Percentiles rank a stretch among this genome's conserved stretches.
Evolutionary conservation across 345 rosid species (phyloP).

Genomic region (Eucalyptus virginea): DNA sequence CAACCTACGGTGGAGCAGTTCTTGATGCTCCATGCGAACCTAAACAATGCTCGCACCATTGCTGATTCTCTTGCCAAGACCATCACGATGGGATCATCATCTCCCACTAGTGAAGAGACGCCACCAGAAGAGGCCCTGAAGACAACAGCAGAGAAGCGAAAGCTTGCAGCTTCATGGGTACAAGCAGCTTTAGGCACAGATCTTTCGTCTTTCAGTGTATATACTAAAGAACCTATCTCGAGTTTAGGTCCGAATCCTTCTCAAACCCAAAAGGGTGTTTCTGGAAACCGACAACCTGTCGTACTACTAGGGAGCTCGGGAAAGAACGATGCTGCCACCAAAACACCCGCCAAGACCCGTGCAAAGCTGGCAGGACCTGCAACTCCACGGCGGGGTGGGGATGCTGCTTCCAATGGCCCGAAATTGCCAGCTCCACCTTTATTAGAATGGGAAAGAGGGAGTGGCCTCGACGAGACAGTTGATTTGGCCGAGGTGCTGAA

Average conservation of each 20-base stretch:
- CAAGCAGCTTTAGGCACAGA: conserved; percentile 85
- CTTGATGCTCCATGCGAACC: conserved; percentile 54
- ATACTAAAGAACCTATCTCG: conserved; percentile 26
- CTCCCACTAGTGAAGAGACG: conserved; percentile 38
- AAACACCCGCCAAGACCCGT: conserved; percentile 38
- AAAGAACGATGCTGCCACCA: conserved; percentile 19
- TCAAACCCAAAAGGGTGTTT: conserved; percentile 16
- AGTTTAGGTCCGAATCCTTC: neutral
- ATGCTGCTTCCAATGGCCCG: conserved; percentile 20
- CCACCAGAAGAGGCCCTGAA: conserved; percentile 67
- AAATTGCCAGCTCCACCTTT: conserved; percentile 17
- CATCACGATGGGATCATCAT: conserved; percentile 16
- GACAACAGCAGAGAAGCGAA: conserved; percentile 43
- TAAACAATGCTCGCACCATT: conserved; percentile 36
- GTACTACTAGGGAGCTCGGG: conserved; percentile 41
- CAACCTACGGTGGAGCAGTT: conserved; percentile 84
- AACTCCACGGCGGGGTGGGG: conserved; percentile 46
- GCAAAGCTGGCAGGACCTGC: conserved; percentile 71
- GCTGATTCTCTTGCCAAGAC: conserved; percentile 58
- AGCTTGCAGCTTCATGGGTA: conserved; percentile 72
- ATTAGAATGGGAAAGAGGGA: conserved; percentile 65
- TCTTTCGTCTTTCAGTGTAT: conserved; percentile 65
- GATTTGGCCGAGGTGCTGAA: conserved; percentile 69
- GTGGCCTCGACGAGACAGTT: conserved; percentile 52
- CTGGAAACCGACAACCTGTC: conserved; percentile 33